Evolutionary conservation across 2,329 filamentous ascomycete species (phyloP).

Genomic region (Aureobasidium melanogenum): DNA sequence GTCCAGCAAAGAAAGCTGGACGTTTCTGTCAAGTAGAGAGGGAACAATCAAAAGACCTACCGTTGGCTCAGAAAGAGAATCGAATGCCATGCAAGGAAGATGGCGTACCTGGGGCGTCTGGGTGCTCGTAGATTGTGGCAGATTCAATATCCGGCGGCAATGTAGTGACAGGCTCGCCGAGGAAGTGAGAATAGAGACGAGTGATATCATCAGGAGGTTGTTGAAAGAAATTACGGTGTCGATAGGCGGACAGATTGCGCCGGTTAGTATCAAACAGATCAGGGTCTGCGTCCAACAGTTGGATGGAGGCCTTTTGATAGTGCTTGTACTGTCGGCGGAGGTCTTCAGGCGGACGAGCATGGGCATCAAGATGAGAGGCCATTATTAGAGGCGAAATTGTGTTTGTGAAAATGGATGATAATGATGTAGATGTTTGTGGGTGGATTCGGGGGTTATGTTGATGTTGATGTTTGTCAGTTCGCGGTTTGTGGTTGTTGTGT

Average conservation of each 20-base stretch:
- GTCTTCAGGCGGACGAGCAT: slow-evolving; percentile 64
- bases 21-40: slow-evolving; percentile 56
- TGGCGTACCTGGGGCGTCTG: slow-evolving; percentile 57
- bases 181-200: slow-evolving; percentile 29
- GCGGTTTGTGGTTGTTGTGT: not conserved
- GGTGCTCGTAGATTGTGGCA: slow-evolving; percentile 45
- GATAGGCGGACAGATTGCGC: slow-evolving; percentile 15
- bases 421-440: not conserved
- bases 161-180: not conserved
- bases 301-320: slow-evolving; percentile 45
- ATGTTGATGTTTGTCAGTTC: not conserved
- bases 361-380: slow-evolving; percentile 46
- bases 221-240: slow-evolving; percentile 18
- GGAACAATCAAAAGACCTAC: slow-evolving; percentile 69
- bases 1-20: slow-evolving; percentile 63
- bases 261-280: slow-evolving; percentile 36
- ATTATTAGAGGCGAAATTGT: not conserved
- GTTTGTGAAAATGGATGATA: not conserved
- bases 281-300: slow-evolving; percentile 45
- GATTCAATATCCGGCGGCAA: not conserved
- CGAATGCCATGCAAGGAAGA: not conserved
- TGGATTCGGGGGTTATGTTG: not conserved
- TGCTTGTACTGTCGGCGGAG: slow-evolving; percentile 67
- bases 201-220: slow-evolving; percentile 33
- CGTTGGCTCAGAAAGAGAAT: slow-evolving; percentile 11